Base-by-base conservation (phyloP, 176 grass and related monocot species). In the Tillandsia fasciculata region DNA sequence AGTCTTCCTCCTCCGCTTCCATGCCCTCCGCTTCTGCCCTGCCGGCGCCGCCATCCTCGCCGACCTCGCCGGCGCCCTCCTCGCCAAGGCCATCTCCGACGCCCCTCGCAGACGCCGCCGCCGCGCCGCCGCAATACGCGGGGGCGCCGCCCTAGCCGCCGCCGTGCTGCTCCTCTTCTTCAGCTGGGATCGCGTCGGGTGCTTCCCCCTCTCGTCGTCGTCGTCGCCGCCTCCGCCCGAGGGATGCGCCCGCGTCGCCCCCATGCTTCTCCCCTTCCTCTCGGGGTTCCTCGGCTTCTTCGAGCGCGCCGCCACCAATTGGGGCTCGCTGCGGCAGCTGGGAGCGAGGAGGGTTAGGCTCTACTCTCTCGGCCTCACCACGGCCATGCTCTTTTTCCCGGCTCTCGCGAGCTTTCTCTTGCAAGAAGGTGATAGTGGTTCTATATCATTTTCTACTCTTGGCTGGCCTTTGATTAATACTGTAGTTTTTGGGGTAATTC, bases 401-500 rank as follows among this genome's bases (percentile, higher is more conserved):
- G 83, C 89, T 0, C 76, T 86, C 12, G 66, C 79, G 63, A 77
- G 86, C 18, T 77, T 87, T 72, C 59, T 81, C 65, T 72, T 87
- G 53, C 65, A 75, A 22, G 29, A 18, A 9, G 50, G 11, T 59
- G 72, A 27, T 42, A 64, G 52, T 49, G 26, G 48, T 49, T 68
- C 80, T 14, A 64, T 83, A 23, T 77, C 81, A 0, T 33, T 84
- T 14, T 58, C 53, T 18, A 50, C 51, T 8, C 65, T 97, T 54
- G 86, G 86, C 48, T 97, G 82, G 94, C 69, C 83, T 69, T 79
- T 97, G 48, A 77, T 92, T 11, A 87, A 91, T 22, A 63, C 83
- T 0, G 83, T 90, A 3, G 66, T 96, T 51, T 92, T 96, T 59
- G 78, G 88, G 52, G 85, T 96, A 58, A 75, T 86, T 52, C 71